Evolutionary conservation across 148 eudicot genomes (phyloP), one percentile per base, ranked within the genome.

Genomic region (Vaccinium myrtillus): DNA sequence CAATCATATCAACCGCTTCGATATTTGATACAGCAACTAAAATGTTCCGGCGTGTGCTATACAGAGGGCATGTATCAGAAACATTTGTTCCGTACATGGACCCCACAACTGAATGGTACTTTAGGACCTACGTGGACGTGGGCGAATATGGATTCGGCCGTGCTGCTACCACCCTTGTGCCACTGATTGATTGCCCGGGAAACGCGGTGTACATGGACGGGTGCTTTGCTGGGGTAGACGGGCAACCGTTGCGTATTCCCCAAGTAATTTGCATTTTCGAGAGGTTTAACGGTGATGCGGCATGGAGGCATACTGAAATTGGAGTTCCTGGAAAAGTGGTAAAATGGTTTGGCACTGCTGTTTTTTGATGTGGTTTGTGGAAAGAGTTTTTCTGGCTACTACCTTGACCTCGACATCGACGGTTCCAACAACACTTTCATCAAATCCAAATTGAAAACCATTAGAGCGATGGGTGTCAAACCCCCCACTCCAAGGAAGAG

Each of bases 21-120:
- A 67, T 94, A 63, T 91, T 63, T 30, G 97, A 94, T 78, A n/a
- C 77, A 0, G 87, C 54, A 54, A 89, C 78, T 56, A 82, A 81
- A 4, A 87, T 56, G 49, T 82, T 82, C 25, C 82, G 98, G 59
- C 75, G 84, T 5, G 98, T 96, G 59, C 83, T 96, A n/a, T 96
- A 96, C 25, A 92, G 94, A 76, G 98, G 95, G 2, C 94, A 93
- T 49, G 93, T 94, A 14, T 94, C 96, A 0, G 98, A 96, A 86
- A 93, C 95, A 14, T 94, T 96, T 86, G 98, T 96, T 9, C 98
- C 98, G 0, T 96, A 96, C 77, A 96, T 94, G 98, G 97, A 96
- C 86, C 97, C 96, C 0, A 90, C 90, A 0, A 84, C 75, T 18
- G 98, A 94, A 67, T 96, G 98, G 98, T 93, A 95, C 83, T 92